These are phyloP conservation scores for Carex kokanica DNA, from an alignment of 176 grass and related monocot genomes.

Conservation along the genomic window DNA sequence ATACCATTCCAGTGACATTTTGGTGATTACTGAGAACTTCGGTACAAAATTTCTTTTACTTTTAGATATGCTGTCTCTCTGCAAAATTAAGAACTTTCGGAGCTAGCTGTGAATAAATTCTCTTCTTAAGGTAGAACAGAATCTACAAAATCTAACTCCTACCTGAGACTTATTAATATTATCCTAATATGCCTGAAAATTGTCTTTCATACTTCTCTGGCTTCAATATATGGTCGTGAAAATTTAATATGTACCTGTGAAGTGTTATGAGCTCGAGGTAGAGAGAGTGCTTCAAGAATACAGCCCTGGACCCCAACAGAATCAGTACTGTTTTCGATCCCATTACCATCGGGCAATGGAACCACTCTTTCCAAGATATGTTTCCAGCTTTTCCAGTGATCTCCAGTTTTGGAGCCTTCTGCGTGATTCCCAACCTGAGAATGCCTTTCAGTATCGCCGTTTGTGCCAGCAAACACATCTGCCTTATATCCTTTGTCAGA, in stretches of 20 bases:
- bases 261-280: neutral
- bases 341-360: slow-evolving; percentile 38
- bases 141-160: neutral
- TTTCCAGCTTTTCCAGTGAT: slow-evolving; percentile 47
- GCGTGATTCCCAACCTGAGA: slow-evolving; percentile 11
- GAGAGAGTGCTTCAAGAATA: slow-evolving; percentile 47
- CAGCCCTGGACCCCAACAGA: slow-evolving; percentile 53
- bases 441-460: slow-evolving; percentile 5
- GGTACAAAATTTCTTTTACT: neutral
- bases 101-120: neutral
- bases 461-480: neutral
- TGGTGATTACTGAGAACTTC: neutral
- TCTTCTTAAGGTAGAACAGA: neutral
- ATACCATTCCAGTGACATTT: neutral
- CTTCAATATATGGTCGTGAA: neutral
- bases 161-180: neutral
- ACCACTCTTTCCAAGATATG: slow-evolving; percentile 46
- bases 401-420: slow-evolving; percentile 14
- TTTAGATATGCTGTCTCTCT: neutral
- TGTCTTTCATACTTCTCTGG: neutral
- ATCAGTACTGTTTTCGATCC: neutral
- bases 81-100: neutral
- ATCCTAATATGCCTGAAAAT: neutral
- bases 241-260: slow-evolving; percentile 10
- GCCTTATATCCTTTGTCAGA: neutral